phyloP scores from a whole-genome alignment of 2,329 filamentous ascomycete species.

The Diaporthe citri region DNA sequence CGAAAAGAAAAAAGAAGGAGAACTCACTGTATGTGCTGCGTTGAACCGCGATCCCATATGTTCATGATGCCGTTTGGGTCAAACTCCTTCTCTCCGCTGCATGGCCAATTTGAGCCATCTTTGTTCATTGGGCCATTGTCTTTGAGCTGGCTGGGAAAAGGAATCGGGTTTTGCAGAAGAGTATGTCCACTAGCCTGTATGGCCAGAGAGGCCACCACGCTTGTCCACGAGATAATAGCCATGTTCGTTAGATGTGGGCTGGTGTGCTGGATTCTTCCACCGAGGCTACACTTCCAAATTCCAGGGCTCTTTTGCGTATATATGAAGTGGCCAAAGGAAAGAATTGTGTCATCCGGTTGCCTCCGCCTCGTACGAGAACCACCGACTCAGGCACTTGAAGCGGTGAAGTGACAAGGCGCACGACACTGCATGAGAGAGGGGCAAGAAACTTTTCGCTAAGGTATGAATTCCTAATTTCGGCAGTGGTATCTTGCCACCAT shows the following conservation, averaged over 20 bases:
- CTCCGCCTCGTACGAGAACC: background rate
- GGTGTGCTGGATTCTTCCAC: no score
- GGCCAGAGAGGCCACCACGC: background rate
- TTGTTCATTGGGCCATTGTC: conserved; percentile 14
- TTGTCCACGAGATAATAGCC: background rate
- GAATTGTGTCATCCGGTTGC: background rate
- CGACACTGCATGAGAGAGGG: background rate
- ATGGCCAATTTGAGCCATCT: conserved; percentile 18
- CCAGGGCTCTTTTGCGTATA: background rate
- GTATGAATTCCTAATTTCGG: background rate
- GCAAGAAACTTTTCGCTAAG: conserved; percentile 1
- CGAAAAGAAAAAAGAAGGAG: background rate
- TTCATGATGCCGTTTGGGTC: conserved; percentile 20
- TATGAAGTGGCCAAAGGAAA: background rate
- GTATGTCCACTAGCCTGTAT: conserved; percentile 1
- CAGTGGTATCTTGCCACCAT: background rate
- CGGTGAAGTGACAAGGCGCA: background rate
- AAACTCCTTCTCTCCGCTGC: conserved; percentile 6
- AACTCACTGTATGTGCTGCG: conserved; percentile 11
- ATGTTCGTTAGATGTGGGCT: background rate
- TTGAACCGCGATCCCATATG: background rate
- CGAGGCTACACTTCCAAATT: fast-evolving
- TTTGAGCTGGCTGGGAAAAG: conserved; percentile 11
- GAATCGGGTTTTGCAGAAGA: conserved; percentile 1
- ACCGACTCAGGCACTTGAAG: conserved; percentile 1